A percentile compares a stretch with the other conserved stretches of the same genome.
phyloP scores from a whole-genome alignment of 2,329 filamentous ascomycete species.

The Penicillium sp. region DNA sequence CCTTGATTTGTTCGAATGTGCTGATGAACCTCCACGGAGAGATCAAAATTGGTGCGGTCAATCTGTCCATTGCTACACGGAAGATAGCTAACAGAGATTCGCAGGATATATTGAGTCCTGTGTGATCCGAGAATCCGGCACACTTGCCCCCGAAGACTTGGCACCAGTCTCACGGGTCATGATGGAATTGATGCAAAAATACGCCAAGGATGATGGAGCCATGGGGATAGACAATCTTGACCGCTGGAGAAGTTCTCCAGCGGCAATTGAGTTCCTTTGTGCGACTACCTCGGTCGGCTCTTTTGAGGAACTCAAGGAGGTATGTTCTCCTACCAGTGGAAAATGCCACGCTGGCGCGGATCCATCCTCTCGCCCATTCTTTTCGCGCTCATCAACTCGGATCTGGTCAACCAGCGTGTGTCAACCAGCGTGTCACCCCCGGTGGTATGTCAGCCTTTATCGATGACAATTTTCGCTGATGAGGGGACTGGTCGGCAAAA shows the following conservation, averaged over 20 bases:
- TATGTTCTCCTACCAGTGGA: constrained; percentile 9
- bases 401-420: no score
- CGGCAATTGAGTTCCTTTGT: constrained; percentile 37
- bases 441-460: no score
- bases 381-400: no score
- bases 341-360: no score
- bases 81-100: background rate
- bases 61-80: background rate
- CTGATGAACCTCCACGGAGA: constrained; percentile 25
- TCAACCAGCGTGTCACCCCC: no score
- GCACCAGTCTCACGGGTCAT: constrained; percentile 22
- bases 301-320: constrained; percentile 14
- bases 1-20: constrained; percentile 29
- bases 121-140: background rate
- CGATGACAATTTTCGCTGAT: no score
- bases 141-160: constrained; percentile 11
- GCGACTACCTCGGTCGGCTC: constrained; percentile 16
- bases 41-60: constrained; percentile 11
- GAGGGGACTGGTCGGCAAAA: no score
- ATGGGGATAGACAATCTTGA: constrained; percentile 38
- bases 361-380: no score
- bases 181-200: constrained; percentile 42
- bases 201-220: constrained; percentile 37
- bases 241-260: constrained; percentile 33
- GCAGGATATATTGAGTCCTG: background rate